These are phyloP conservation scores for Neopestalotiopsis rosae DNA, from an alignment of 2,329 filamentous ascomycete genomes.

Conservation along the genomic window DNA sequence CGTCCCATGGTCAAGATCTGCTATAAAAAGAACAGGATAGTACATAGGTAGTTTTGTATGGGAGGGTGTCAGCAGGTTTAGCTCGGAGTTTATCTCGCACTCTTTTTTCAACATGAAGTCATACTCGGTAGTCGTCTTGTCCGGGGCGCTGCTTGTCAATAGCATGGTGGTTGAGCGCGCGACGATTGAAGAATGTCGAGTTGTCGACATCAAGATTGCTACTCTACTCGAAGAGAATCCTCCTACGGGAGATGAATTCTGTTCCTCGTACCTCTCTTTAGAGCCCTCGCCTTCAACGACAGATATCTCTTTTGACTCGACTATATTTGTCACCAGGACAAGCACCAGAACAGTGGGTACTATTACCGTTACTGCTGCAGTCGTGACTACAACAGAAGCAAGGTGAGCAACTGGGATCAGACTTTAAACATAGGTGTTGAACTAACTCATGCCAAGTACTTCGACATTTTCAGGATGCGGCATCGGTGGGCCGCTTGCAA, in stretches of 20 bases:
- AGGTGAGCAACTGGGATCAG: background rate
- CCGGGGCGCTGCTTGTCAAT: background rate
- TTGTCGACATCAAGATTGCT: background rate
- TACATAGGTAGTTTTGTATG: background rate
- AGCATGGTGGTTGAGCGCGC: background rate
- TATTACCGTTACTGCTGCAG: background rate
- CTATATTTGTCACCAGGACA: background rate
- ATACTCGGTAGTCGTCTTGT: background rate
- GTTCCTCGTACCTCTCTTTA: background rate
- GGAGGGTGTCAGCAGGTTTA: background rate
- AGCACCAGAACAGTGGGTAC: background rate
- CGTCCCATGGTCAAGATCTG: background rate
- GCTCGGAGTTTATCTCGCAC: background rate
- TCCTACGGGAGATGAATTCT: background rate
- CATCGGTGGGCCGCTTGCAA: background rate
- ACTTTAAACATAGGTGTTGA: background rate
- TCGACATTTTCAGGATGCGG: background rate
- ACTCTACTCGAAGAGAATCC: background rate
- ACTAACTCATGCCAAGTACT: background rate
- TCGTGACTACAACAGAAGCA: background rate
- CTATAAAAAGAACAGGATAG: background rate
- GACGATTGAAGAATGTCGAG: background rate
- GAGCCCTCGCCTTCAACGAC: background rate
- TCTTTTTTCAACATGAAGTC: background rate
- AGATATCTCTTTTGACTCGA: background rate